Evolutionary conservation across 2,329 filamentous ascomycete genomes (phyloP), one percentile per base, ranked within the genome.

Genomic region (Botrytis hyacinthi): DNA sequence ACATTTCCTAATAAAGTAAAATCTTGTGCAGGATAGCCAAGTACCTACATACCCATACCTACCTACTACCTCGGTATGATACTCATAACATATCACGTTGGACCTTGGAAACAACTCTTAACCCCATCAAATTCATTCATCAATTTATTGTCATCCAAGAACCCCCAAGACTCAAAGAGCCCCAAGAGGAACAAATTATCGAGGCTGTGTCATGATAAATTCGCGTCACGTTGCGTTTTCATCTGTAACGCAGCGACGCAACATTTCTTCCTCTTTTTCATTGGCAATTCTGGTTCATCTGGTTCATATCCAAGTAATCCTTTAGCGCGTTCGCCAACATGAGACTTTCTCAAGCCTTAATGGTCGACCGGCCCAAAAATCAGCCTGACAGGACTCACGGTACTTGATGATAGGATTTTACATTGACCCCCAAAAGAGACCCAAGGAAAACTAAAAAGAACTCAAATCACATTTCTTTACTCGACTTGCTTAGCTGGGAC

Each of bases 241-340:
- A 42, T 62, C 66, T 42, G 48, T 57, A 42, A 68, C 66, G 48
- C 48, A 54, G 22, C 16, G n/a, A 42, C 18, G 26, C 35, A 14
- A 54, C 29, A 12, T 22, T n/a, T 57, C 18, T 51, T 22, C 12
- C 29, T 51, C 37, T 5, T 18, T 42, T 68, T 32, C 29, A 62
- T n/a, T 37, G 48, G 35, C n/a, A 57, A 40, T n/a, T 51, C 48
- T n/a, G 48, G 4, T 14, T n/a, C 48, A 37, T 57, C 35, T 22
- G 46, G 6, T 40, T 70, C 40, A 54, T 57, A 75, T 65, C 73
- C 74, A 76, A 62, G 74, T 61, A 74, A n/a, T 59, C 68, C 37
- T 73, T 61, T 75, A 70, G 73, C 75, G 74, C 75, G 70, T 71
- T 74, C 73, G 61, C 70, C 70, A 65, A 72, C 65, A 66, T 76